Evolutionary conservation across 495 filamentous ascomycete species (phyloP), one percentile per base, ranked within the genome.

Genomic region (Tuber umbilicatum): DNA sequence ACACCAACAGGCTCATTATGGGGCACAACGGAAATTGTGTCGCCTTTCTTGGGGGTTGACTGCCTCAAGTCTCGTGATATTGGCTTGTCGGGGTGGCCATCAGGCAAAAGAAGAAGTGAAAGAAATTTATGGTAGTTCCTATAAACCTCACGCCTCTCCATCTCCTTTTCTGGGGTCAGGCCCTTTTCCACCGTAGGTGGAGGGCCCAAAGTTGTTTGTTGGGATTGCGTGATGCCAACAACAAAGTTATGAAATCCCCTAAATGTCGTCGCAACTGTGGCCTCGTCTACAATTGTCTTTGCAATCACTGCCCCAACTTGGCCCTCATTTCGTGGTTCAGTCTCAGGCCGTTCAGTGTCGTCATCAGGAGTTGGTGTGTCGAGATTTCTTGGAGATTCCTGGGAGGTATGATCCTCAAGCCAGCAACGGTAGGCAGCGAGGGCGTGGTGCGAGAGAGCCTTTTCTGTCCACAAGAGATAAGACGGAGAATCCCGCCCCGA

Each of bases 341-440:
- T 16, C 23, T 37, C 55, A 5, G 38, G 42, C 35, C 38, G 67
- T 41, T 74, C 73, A 17, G 17, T 45, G 14, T 19, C 55, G 19
- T 31, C 55, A 16, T 64, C 55, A 64, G 55, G 31, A 16, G 55
- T 64, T 9, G 27, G 55, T 64, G 55, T 35, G 55, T 35, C 12
- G 17, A 6, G 55, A 35, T 64, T 19, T 27, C 27, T 35, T 19
- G 50, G 2, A 85, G 86, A 70, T 85, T 87, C 17, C 85, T 85
- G 71, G 87, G 79, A 74, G 85, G 78, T 70, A 16, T 80, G 81
- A 42, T 76, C 75, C 73, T 82, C 76, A 43, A 72, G 70, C 81
- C 81, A 82, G 50, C 81, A 83, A 42, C 42, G 47, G 40, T 82
- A 82, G 23, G 81, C 78, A 67, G 75, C 81, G 35, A 82, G 72